Percentiles rank a stretch among this genome's conserved stretches.
Conservation (phyloP, 139 green algal species). For the Asterochloris sp. region DNA sequence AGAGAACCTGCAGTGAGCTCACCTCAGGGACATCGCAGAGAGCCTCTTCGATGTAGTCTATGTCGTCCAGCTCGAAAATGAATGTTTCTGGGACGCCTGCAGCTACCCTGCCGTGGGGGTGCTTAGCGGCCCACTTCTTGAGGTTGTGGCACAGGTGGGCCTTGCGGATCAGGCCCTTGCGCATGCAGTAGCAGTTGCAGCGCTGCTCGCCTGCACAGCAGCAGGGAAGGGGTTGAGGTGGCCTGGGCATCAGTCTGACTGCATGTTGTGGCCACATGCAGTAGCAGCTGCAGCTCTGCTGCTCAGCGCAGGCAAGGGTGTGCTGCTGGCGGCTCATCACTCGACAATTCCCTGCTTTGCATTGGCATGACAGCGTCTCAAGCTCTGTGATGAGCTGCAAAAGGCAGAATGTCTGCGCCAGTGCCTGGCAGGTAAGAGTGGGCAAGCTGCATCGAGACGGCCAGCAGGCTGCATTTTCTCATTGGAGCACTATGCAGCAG, state of each 20-base stretch:
- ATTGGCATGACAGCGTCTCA: no score
- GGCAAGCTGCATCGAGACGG: no score
- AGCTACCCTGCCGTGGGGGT: slow-evolving; percentile 24
- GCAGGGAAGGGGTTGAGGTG: neutral
- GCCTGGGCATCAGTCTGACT: no score
- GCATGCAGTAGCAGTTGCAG: slow-evolving; percentile 42
- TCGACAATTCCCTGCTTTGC: neutral
- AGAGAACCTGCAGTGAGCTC: neutral
- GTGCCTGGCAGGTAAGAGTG: no score
- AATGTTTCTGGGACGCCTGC: slow-evolving; percentile 35
- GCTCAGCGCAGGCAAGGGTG: neutral
- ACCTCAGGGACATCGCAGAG: slow-evolving; percentile 57
- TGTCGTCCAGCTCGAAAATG: slow-evolving; percentile 55
- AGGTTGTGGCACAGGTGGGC: slow-evolving; percentile 42
- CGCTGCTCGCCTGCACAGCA: slow-evolving; percentile 16
- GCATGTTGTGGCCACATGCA: slow-evolving; percentile 28
- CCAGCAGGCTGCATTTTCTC: neutral
- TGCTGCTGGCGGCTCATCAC: neutral
- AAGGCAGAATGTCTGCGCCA: no score
- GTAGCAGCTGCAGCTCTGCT: slow-evolving; percentile 28
- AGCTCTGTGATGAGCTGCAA: no score
- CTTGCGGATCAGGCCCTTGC: slow-evolving; percentile 51
- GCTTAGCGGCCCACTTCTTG: slow-evolving; percentile 47
- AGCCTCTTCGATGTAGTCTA: slow-evolving; percentile 60
- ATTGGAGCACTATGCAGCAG: neutral